Evolutionary conservation across 2,329 filamentous ascomycete genomes (phyloP), one percentile per base, ranked within the genome.

Genomic region (Apiospora marii): DNA sequence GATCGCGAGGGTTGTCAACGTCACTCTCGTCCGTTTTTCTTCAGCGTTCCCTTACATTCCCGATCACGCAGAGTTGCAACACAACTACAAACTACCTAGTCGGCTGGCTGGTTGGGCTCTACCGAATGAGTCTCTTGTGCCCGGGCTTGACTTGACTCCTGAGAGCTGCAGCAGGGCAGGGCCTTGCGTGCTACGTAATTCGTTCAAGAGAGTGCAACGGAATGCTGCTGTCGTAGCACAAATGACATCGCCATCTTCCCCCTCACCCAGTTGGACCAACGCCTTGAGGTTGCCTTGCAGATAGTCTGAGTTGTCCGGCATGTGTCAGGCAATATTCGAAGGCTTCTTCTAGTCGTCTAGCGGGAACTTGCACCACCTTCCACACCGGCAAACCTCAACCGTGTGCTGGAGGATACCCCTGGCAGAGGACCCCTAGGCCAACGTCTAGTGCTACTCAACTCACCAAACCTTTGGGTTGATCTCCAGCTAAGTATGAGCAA

Each of bases 21-120:
- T 64, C 58, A 64, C 58, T 64, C 58, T 64, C 58, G 58, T 41
- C 58, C 34, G 58, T 41, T 64, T 64, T 41, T 64, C 58, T 64
- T 41, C 58, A 41, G 58, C 58, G 34, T 41, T 24, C 58, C 58
- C 58, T 64, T 41, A 37, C 58, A 64, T 64, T 41, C 34, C 58
- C 58, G 58, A 64, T 41, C 34, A 64, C 58, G 34, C 19, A 41
- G 30, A 37, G 53, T 61, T 12, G 53, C 53, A 61, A 37, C 19
- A 7, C 10, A 27, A 16, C 8, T 41, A 61, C 19, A 22, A 27
- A 16, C 8, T 41, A 61, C 19, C 19, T 19, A 48, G 44, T 48
- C 7, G 16, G 44, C 16, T 48, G 44, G 44, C 44, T 8, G 34
- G 58, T 61, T 61, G 53, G 53, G 53, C 53, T 61, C 53, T 61